These are phyloP conservation scores for Raphanus raphanistrum DNA, from an alignment of 345 rosid species.

Conservation along the genomic window DNA sequence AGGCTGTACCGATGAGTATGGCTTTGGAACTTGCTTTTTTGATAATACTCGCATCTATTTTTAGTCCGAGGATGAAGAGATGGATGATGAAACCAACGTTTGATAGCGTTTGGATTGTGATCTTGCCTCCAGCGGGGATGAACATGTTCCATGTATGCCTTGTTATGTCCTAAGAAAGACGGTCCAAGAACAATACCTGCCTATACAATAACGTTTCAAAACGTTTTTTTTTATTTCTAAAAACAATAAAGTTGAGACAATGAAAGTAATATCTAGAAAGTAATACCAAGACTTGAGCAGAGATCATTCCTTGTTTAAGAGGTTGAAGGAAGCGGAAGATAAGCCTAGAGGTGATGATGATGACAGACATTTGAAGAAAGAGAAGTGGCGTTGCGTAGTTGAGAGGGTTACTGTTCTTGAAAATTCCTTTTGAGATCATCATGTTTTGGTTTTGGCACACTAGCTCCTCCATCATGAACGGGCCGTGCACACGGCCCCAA, in stretches of 20 bases:
- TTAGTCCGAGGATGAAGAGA: constrained; percentile 37
- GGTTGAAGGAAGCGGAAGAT: constrained; percentile 29
- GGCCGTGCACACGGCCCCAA: constrained; percentile 31
- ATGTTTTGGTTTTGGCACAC: constrained; percentile 26
- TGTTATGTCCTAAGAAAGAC: constrained; percentile 34
- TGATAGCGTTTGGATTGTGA: constrained; percentile 34
- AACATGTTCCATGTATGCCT: neutral
- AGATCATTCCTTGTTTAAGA: constrained; percentile 37
- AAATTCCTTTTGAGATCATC: constrained; percentile 29
- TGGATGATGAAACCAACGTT: constrained; percentile 37
- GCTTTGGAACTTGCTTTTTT: constrained; percentile 29
- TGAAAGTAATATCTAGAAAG: neutral
- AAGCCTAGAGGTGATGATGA: constrained; percentile 33
- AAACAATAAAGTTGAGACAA: neutral
- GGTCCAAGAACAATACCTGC: constrained; percentile 39
- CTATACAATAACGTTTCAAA: constrained; percentile 8
- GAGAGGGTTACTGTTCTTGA: constrained; percentile 33
- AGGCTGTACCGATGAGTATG: constrained; percentile 31
- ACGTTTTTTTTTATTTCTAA: neutral
- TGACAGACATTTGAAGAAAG: constrained; percentile 30
- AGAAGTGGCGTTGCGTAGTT: constrained; percentile 32
- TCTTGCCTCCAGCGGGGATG: constrained; percentile 34
- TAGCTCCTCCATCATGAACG: constrained; percentile 29
- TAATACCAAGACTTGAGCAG: constrained; percentile 42
- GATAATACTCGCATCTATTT: constrained; percentile 31